Percentiles rank a stretch among this genome's conserved stretches.
Evolutionary conservation across 345 rosid species (phyloP).

Genomic region (Ceriops decandra): DNA sequence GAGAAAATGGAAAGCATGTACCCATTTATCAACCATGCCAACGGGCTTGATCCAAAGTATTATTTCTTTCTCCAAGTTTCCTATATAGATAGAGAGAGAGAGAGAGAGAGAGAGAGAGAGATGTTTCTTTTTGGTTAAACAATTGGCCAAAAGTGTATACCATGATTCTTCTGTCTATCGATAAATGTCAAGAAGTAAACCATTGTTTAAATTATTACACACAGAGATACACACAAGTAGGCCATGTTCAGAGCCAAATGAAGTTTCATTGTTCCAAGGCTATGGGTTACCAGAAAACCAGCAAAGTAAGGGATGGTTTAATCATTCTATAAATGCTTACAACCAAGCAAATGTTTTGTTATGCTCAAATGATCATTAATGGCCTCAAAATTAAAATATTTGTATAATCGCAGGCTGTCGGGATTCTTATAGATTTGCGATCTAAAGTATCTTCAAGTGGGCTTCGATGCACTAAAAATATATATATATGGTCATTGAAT

Average conservation of each 20-base stretch:
- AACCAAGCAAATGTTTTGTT: constrained; percentile 5
- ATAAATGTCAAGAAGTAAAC: too few species aligned
- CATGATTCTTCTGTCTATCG: too few species aligned
- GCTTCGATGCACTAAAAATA: constrained; percentile 5
- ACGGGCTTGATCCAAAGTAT: too few species aligned
- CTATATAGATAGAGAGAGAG: too few species aligned
- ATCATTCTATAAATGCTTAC: constrained; percentile 3
- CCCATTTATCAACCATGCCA: too few species aligned
- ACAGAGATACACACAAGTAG: constrained; percentile 19
- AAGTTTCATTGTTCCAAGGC: constrained; percentile 16
- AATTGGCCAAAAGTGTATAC: too few species aligned
- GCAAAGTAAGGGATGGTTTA: constrained; percentile 1
- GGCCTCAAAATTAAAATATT: background rate
- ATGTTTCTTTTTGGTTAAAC: too few species aligned
- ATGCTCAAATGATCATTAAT: constrained; percentile 11
- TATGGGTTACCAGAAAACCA: constrained; percentile 13
- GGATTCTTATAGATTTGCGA: constrained; percentile 18
- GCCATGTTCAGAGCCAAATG: constrained; percentile 31
- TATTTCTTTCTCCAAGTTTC: too few species aligned
- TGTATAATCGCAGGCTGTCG: constrained; percentile 3
- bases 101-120: too few species aligned
- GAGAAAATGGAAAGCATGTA: too few species aligned
- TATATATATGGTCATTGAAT: constrained; percentile 5
- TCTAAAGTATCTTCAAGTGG: constrained; percentile 13
- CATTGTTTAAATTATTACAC: too few species aligned